Conservation (phyloP, 2,329 filamentous ascomycete genomes). For the Periconia sp. region DNA sequence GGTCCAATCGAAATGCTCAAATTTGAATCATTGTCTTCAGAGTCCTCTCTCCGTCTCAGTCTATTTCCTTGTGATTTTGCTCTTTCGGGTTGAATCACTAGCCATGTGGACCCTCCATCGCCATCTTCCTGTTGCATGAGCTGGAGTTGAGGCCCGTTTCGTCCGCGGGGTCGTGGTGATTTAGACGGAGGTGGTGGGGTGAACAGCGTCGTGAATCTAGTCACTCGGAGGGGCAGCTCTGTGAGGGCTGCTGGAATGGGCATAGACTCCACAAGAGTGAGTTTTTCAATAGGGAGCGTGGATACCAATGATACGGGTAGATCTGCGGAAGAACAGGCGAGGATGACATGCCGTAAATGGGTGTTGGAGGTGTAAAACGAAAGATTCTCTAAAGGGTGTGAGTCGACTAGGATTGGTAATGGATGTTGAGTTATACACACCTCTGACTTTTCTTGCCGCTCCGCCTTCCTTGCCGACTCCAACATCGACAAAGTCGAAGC, state of each 20-base stretch:
- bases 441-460: constrained; percentile 36
- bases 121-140: constrained; percentile 40
- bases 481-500: constrained; percentile 41
- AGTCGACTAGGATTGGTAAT: background rate
- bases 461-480: constrained; percentile 40
- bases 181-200: constrained; percentile 33
- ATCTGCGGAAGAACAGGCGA: constrained; percentile 35
- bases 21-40: constrained; percentile 35
- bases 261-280: constrained; percentile 36
- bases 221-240: constrained; percentile 30
- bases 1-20: constrained; percentile 41
- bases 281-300: constrained; percentile 33
- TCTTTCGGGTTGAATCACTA: constrained; percentile 40
- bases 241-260: constrained; percentile 32
- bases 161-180: constrained; percentile 22
- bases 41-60: constrained; percentile 20
- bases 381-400: constrained; percentile 30
- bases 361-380: constrained; percentile 37
- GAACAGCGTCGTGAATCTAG: constrained; percentile 32
- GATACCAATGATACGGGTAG: constrained; percentile 34
- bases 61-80: constrained; percentile 32
- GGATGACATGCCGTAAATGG: constrained; percentile 39
- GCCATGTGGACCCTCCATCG: constrained; percentile 38
- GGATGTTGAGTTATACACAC: constrained; percentile 13
- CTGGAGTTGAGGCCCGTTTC: constrained; percentile 32